These are phyloP conservation scores for Aspergillus hortae DNA, from an alignment of 2,329 filamentous ascomycete species.

Conservation along the genomic window DNA sequence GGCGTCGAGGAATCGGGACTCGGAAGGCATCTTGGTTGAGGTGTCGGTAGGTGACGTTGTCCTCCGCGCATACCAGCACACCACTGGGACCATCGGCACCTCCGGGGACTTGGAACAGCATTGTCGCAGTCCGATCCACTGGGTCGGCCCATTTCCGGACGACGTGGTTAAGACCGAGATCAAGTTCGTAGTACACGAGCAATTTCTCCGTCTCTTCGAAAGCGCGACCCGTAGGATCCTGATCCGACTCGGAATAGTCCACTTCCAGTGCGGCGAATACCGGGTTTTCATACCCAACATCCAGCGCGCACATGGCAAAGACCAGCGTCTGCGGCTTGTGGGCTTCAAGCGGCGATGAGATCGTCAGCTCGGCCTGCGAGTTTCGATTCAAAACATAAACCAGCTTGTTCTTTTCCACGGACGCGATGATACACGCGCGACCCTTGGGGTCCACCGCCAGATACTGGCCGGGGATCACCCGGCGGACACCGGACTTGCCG, in stretches of 20 bases:
- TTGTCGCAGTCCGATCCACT: conserved; percentile 82
- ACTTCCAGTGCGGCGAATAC: conserved; percentile 94
- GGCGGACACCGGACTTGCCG: conserved; percentile 90
- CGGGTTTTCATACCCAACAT: conserved; percentile 95
- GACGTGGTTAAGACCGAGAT: conserved; percentile 94
- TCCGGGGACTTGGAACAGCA: conserved; percentile 92
- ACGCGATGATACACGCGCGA: conserved; percentile 88
- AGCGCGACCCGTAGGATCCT: conserved; percentile 82
- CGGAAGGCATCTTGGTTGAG: conserved; percentile 88
- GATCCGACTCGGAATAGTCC: conserved; percentile 86
- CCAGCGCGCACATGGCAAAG: conserved; percentile 79
- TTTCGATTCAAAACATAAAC: conserved; percentile 98
- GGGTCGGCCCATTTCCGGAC: conserved; percentile 94
- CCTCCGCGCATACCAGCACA: conserved; percentile 89
- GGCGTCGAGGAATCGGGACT: conserved; percentile 81
- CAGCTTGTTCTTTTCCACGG: conserved; percentile 97
- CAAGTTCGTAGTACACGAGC: conserved; percentile 95
- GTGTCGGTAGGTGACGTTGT: conserved; percentile 95
- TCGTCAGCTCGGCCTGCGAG: conserved; percentile 88
- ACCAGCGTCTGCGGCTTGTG: conserved; percentile 91
- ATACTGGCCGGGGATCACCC: conserved; percentile 93
- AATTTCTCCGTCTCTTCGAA: conserved; percentile 80
- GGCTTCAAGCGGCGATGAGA: conserved; percentile 93
- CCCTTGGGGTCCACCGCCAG: conserved; percentile 94
- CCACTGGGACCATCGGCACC: conserved; percentile 91